Conservation (phyloP, 495 filamentous ascomycete species). For the Penicillium angulare region DNA sequence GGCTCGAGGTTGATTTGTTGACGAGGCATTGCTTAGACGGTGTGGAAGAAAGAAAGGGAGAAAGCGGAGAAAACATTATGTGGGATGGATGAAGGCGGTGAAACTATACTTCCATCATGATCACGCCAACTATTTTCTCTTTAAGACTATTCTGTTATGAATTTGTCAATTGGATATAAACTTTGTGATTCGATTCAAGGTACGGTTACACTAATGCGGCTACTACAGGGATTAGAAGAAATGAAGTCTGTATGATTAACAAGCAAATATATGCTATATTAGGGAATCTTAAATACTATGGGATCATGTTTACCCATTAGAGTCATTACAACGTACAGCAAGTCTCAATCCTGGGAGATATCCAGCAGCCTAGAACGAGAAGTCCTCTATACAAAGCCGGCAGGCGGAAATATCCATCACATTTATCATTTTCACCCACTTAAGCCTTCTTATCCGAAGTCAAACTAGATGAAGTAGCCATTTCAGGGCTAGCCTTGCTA, state of each 20-base stretch:
- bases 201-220: too few species aligned
- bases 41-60: slow-evolving; percentile 1
- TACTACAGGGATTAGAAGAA: too few species aligned
- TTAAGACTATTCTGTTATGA: too few species aligned
- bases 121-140: too few species aligned
- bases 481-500: slow-evolving; percentile 11
- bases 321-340: slow-evolving; percentile 12
- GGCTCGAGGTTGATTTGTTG: slow-evolving; percentile 32
- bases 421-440: not conserved
- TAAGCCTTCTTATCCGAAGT: slow-evolving; percentile 20
- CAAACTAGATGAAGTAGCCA: slow-evolving; percentile 1
- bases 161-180: too few species aligned
- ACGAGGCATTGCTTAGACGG: slow-evolving; percentile 23
- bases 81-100: slow-evolving; percentile 17
- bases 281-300: slow-evolving; percentile 7
- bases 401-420: not conserved
- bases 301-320: slow-evolving; percentile 7
- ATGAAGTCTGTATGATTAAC: too few species aligned
- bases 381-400: not conserved
- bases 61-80: not conserved
- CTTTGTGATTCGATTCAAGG: too few species aligned
- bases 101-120: slow-evolving; percentile 3
- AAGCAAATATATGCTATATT: not conserved
- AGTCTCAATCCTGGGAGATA: slow-evolving; percentile 11
- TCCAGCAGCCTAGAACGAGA: not conserved